A percentile compares a stretch with the other conserved stretches of the same genome.
These are phyloP conservation scores for Chytriomyces sp. DNA, from an alignment of 192 early-diverging fungal genomes.

Conservation along the genomic window DNA sequence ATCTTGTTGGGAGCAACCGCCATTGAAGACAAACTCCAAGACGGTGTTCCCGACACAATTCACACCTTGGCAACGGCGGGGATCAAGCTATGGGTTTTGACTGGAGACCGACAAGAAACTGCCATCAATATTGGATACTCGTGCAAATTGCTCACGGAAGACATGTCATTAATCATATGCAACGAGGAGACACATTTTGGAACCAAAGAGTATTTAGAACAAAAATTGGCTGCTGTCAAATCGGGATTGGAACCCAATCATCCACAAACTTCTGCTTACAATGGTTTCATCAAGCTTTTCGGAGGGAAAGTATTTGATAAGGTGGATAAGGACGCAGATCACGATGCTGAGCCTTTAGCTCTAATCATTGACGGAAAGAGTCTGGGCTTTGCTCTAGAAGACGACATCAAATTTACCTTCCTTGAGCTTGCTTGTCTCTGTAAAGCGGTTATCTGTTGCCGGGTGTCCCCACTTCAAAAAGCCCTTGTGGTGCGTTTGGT, in stretches of 20 bases:
- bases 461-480: conserved; percentile 97
- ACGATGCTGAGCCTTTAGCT: conserved; percentile 65
- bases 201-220: conserved; percentile 88
- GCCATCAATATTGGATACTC: conserved; percentile 99
- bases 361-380: conserved; percentile 95
- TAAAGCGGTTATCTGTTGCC: conserved; percentile 96
- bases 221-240: conserved; percentile 81
- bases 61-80: conserved; percentile 92
- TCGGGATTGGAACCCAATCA: conserved; percentile 37
- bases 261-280: conserved; percentile 19
- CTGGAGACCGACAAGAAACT: conserved; percentile 97
- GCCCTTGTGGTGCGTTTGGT: conserved; percentile 98
- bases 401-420: conserved; percentile 70
- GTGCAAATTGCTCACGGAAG: conserved; percentile 94
- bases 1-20: conserved; percentile 95
- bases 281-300: conserved; percentile 19
- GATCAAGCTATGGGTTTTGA: conserved; percentile 97
- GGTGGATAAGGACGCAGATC: conserved; percentile 37
- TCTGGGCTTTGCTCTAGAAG: conserved; percentile 91
- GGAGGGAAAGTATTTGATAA: conserved; percentile 40
- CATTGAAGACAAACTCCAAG: conserved; percentile 98
- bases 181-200: conserved; percentile 90
- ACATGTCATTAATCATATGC: conserved; percentile 92
- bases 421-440: conserved; percentile 90
- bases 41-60: conserved; percentile 98